phyloP scores from a whole-genome alignment of 2,329 filamentous ascomycete genomes.

The Dothistroma pini region DNA sequence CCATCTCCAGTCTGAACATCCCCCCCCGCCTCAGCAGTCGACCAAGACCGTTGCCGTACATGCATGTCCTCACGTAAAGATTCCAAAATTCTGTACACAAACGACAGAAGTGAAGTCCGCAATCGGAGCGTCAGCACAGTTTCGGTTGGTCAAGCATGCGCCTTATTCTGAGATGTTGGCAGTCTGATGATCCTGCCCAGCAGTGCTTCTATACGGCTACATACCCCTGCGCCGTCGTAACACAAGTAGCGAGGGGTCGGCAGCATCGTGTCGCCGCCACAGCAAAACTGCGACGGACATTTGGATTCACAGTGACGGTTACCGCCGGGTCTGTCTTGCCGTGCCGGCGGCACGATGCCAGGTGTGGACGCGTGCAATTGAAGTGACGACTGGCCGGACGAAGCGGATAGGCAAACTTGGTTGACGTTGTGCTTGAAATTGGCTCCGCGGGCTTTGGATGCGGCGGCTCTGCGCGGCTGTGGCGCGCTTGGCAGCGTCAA shows the following conservation, averaged over 20 bases:
- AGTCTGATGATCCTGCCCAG: neutral
- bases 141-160: neutral
- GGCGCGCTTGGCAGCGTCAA: neutral
- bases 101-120: neutral
- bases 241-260: neutral
- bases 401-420: neutral
- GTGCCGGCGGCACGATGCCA: neutral
- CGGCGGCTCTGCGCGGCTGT: neutral
- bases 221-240: neutral
- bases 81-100: neutral
- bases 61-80: conserved; percentile 3
- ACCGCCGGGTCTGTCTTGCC: neutral
- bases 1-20: neutral
- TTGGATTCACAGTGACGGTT: too few species aligned
- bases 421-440: neutral
- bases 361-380: neutral
- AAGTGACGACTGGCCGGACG: neutral
- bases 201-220: neutral
- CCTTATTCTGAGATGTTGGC: neutral
- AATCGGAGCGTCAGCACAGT: neutral
- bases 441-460: neutral
- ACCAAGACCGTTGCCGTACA: conserved; percentile 11
- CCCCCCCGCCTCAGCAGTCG: conserved; percentile 8
- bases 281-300: neutral
- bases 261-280: neutral